These are phyloP conservation scores for Yamadazyma trypodendri DNA, from an alignment of 1,139 yeast species.

Conservation along the genomic window DNA sequence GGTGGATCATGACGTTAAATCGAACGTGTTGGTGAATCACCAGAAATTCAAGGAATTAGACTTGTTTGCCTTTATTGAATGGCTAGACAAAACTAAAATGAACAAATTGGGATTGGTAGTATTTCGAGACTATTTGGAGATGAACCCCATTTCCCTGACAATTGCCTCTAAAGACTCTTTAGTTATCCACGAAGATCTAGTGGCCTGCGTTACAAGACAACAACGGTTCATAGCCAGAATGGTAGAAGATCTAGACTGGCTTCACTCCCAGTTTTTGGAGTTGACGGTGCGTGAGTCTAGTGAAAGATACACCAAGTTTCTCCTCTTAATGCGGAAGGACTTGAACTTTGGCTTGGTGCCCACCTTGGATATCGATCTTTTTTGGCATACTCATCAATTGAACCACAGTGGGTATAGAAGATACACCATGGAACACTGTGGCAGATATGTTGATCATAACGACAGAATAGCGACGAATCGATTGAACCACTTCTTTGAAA, in stretches of 20 bases:
- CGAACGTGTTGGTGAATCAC: neutral
- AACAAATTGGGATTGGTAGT: neutral
- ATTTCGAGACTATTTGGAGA: neutral
- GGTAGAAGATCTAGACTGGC: slow-evolving; percentile 31
- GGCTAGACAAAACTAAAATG: neutral
- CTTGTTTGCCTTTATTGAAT: neutral
- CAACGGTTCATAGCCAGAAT: slow-evolving; percentile 25
- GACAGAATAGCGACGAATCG: neutral
- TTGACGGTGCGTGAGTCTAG: slow-evolving; percentile 21
- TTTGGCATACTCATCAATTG: slow-evolving; percentile 43
- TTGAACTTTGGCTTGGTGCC: slow-evolving; percentile 25
- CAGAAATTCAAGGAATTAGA: neutral
- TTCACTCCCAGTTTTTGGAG: slow-evolving; percentile 20
- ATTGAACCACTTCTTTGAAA: neutral
- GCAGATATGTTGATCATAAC: slow-evolving; percentile 3
- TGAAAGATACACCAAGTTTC: slow-evolving; percentile 26
- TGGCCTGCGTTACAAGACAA: slow-evolving; percentile 34
- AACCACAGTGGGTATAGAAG: slow-evolving; percentile 23
- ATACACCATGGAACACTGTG: slow-evolving; percentile 16
- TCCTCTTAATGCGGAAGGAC: slow-evolving; percentile 7
- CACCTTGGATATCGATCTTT: slow-evolving; percentile 37
- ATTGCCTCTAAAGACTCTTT: slow-evolving; percentile 10
- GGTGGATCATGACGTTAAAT: neutral
- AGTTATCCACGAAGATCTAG: slow-evolving; percentile 27
- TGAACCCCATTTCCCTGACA: slow-evolving; percentile 15